Percentiles rank a stretch among this genome's conserved stretches.
Conservation (phyloP, 352 stramenopile genomes). For the Phytophthora nicotianae region DNA sequence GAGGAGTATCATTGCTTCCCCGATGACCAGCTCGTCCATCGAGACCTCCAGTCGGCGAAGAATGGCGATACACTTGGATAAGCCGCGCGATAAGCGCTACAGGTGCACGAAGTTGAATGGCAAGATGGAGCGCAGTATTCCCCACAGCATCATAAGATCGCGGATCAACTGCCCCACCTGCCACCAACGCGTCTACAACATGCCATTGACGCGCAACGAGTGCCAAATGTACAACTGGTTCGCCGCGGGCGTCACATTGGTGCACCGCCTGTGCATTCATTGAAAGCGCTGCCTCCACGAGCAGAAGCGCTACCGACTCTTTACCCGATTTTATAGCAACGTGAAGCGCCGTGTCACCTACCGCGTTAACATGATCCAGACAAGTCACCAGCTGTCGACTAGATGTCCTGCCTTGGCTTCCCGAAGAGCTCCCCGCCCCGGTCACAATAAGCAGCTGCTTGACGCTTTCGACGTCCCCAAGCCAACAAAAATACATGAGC, state of each 20-base stretch:
- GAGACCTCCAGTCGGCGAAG: slow-evolving; percentile 28
- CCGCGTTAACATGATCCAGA: slow-evolving; percentile 63
- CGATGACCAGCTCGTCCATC: slow-evolving; percentile 34
- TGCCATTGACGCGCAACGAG: slow-evolving; percentile 67
- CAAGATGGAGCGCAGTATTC: slow-evolving; percentile 66
- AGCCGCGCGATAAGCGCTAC: slow-evolving; percentile 44
- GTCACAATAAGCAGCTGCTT: slow-evolving; percentile 36
- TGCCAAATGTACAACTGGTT: slow-evolving; percentile 64
- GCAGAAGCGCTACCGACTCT: slow-evolving; percentile 39
- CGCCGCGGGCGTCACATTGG: slow-evolving; percentile 51
- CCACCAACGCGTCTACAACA: slow-evolving; percentile 57
- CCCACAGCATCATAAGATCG: slow-evolving; percentile 50
- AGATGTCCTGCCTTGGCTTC: slow-evolving; percentile 25
- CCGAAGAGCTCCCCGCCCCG: slow-evolving; percentile 15
- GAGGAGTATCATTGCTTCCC: slow-evolving; percentile 55
- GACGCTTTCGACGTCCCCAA: slow-evolving; percentile 52
- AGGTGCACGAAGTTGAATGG: slow-evolving; percentile 67
- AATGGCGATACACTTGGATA: slow-evolving; percentile 52
- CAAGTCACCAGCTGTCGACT: slow-evolving; percentile 45
- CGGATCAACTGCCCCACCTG: slow-evolving; percentile 48
- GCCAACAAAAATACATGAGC: slow-evolving; percentile 69
- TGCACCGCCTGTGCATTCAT: slow-evolving; percentile 45
- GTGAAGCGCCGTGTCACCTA: slow-evolving; percentile 72
- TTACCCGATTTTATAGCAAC: slow-evolving; percentile 62
- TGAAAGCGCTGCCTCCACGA: slow-evolving; percentile 48